Conservation (phyloP, 148 eudicot species). For the Rhododendron griersonianum region DNA sequence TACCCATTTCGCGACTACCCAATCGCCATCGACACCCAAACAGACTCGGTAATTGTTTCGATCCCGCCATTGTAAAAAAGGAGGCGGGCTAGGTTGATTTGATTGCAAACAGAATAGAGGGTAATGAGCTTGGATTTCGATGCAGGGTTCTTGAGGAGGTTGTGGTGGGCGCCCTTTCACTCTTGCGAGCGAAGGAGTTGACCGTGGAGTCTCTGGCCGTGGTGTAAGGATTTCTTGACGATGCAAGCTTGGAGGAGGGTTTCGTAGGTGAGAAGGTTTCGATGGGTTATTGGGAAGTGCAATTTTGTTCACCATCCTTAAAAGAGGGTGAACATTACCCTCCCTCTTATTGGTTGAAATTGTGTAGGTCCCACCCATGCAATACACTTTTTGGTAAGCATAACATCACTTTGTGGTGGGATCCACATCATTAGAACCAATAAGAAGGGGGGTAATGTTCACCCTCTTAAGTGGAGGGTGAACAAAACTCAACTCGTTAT, state of each 20-base stretch:
- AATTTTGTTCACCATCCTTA: too few relatives aligned
- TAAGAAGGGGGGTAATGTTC: too few relatives aligned
- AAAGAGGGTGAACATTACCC: too few relatives aligned
- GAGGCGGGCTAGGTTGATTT: slow-evolving; percentile 29
- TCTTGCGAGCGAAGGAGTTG: slow-evolving; percentile 22
- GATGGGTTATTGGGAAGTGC: background rate
- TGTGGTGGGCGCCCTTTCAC: background rate
- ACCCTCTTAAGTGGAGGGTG: too few relatives aligned
- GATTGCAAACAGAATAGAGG: slow-evolving; percentile 32
- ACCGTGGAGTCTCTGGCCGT: slow-evolving; percentile 31
- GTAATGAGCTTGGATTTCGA: slow-evolving; percentile 15
- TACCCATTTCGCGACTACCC: slow-evolving; percentile 36
- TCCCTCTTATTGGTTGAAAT: too few relatives aligned
- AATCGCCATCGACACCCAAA: slow-evolving; percentile 42
- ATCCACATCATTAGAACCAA: too few relatives aligned
- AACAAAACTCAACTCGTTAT: too few relatives aligned
- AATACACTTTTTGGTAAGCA: too few relatives aligned
- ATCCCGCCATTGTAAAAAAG: slow-evolving; percentile 22
- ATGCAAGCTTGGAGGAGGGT: slow-evolving; percentile 37
- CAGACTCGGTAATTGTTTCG: slow-evolving; percentile 12
- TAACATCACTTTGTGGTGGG: too few relatives aligned
- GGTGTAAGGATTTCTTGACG: slow-evolving; percentile 26
- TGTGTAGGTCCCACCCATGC: too few relatives aligned
- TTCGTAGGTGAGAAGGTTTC: slow-evolving; percentile 18
- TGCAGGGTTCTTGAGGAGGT: background rate